Conservation (phyloP, 805 yeast species). For the Suhomyces vadensis region DNA sequence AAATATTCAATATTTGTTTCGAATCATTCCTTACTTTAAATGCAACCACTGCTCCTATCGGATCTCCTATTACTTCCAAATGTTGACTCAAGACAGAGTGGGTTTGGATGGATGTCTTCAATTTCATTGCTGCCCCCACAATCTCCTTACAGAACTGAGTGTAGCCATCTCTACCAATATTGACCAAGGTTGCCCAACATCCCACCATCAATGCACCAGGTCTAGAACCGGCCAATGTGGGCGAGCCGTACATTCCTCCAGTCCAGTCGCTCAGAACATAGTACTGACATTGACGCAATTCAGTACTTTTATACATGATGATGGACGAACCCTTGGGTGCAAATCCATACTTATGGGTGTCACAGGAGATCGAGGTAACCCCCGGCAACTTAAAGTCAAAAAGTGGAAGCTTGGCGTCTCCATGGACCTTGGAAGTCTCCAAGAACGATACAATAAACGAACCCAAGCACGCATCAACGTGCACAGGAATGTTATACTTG, state of each 20-base stretch:
- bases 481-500: constrained; percentile 76
- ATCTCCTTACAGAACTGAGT: constrained; percentile 64
- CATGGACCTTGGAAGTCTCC: constrained; percentile 54
- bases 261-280: constrained; percentile 83
- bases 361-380: constrained; percentile 98
- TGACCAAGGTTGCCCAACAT: constrained; percentile 92
- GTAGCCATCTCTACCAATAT: constrained; percentile 85
- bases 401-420: constrained; percentile 45
- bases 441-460: constrained; percentile 85
- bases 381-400: constrained; percentile 86
- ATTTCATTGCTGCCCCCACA: constrained; percentile 59
- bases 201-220: constrained; percentile 98
- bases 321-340: constrained; percentile 97
- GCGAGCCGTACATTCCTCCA: constrained; percentile 96
- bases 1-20: constrained; percentile 54
- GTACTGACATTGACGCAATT: constrained; percentile 78
- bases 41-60: constrained; percentile 77
- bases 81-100: constrained; percentile 49
- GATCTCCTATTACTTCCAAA: constrained; percentile 79
- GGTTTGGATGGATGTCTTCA: constrained; percentile 49
- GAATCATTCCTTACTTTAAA: constrained; percentile 51
- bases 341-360: constrained; percentile 98
- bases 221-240: constrained; percentile 93
- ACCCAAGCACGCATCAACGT: constrained; percentile 95
- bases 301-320: constrained; percentile 77